Evolutionary conservation across 306 rosid species (phyloP), one percentile per base, ranked within the genome.

Genomic region (Quercus suber): DNA sequence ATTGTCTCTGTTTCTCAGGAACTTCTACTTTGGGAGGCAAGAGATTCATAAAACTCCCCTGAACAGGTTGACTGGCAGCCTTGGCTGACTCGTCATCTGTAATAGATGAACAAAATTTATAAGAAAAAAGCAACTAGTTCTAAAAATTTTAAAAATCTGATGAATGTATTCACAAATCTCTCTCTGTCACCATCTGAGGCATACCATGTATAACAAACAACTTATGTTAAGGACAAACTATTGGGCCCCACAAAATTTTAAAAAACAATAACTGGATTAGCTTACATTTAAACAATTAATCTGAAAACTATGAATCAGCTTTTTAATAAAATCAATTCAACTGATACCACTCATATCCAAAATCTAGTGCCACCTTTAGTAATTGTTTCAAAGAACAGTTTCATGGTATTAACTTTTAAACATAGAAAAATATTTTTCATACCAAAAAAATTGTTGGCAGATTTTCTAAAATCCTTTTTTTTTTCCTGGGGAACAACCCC

Each of bases 1-100:
- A 77, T 75, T 84, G 89, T 79, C 82, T 84, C 65, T 67, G 79
- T 73, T 89, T 88, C 91, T 93, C 96, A 1, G 96, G 97, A 80
- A 78, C 89, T 87, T 91, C 98, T 2, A 74, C 86, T 73, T 88
- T 96, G 74, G 94, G 84, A 77, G 97, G 95, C 74, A 92, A 88
- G 79, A 83, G 91, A 35, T 85, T 91, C 85, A 91, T 55, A 87
- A 92, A 91, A 91, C 98, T 96, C 73, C 97, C 99, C 73, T 91
- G 93, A 75, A 33, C 89, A 58, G 94, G 86, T 81, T 89, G 91
- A 76, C 83, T 82, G 15, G 87, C 82, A 69, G 64, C 82, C 83
- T 65, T 67, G n/a, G 88, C 83, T 3, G 90, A 86, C 82, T 96
- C 99, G 57, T 91, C 95, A 74, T 90, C 99, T 93, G 92, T 43